These are phyloP conservation scores for Linnemannia schmuckeri DNA, from an alignment of 192 early-diverging fungal species.

Conservation along the genomic window DNA sequence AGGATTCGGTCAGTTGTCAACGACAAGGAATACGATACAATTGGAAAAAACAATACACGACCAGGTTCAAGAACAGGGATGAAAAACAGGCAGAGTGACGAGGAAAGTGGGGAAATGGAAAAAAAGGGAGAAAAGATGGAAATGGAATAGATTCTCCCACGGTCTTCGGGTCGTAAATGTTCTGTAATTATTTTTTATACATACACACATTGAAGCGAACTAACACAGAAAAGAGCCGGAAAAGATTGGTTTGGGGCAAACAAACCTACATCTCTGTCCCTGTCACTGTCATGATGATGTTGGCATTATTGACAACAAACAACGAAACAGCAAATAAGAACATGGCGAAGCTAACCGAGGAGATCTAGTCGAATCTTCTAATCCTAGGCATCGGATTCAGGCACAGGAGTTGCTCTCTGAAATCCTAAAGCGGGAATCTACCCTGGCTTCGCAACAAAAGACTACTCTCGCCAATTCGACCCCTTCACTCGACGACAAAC, in stretches of 20 bases:
- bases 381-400: slow-evolving; percentile 69
- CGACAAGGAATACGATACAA: too few species aligned
- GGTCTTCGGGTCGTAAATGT: slow-evolving; percentile 8
- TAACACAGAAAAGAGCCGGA: background rate
- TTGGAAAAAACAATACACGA: too few species aligned
- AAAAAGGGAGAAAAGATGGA: background rate
- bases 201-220: background rate
- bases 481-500: slow-evolving; percentile 15
- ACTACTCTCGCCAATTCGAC: slow-evolving; percentile 20
- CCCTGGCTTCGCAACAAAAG: slow-evolving; percentile 41
- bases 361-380: slow-evolving; percentile 76
- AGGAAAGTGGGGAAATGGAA: background rate
- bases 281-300: background rate
- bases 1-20: too few species aligned
- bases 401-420: slow-evolving; percentile 75
- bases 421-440: slow-evolving; percentile 55
- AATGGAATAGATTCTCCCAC: slow-evolving; percentile 4
- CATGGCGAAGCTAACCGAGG: background rate
- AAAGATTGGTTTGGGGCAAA: slow-evolving; percentile 25
- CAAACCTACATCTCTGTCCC: background rate
- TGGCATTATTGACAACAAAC: background rate
- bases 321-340: background rate
- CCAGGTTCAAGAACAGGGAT: too few species aligned
- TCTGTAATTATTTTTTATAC: background rate
- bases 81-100: too few species aligned